Conservation (phyloP, 1,284 basidiomycete species). For the Ustilago cynodontis region DNA sequence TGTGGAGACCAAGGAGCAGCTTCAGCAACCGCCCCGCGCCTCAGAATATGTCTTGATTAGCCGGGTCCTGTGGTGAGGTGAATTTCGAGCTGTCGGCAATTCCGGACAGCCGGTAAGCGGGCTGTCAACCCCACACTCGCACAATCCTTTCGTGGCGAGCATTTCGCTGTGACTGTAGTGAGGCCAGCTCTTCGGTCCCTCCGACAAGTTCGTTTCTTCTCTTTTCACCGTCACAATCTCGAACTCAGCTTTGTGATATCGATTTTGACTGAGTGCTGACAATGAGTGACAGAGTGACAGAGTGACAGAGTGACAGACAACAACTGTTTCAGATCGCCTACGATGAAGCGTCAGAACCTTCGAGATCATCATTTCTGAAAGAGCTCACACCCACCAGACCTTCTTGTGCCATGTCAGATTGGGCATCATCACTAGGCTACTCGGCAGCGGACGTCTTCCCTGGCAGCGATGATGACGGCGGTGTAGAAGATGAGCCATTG, state of each 20-base stretch:
- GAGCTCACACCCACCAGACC: not conserved
- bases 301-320: not conserved
- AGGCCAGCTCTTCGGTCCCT: not conserved
- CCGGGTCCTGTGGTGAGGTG: not conserved
- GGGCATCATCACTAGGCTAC: constrained; percentile 32
- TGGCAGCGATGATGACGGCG: constrained; percentile 15
- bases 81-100: constrained; percentile 22
- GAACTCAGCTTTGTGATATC: not conserved
- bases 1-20: not conserved
- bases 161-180: not conserved
- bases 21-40: not conserved
- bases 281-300: not conserved
- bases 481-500: not conserved
- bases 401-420: constrained; percentile 35
- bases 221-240: not conserved
- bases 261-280: not conserved
- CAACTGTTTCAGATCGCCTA: not conserved
- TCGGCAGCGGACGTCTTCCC: constrained; percentile 21
- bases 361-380: not conserved
- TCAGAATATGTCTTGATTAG: not conserved
- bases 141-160: not conserved
- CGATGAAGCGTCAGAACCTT: not conserved
- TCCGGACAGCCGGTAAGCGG: constrained; percentile 27
- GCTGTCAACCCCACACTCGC: constrained; percentile 8
- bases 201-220: not conserved